Conservation (phyloP, 116 monocot species). For the Papilionanthe hybrid region DNA sequence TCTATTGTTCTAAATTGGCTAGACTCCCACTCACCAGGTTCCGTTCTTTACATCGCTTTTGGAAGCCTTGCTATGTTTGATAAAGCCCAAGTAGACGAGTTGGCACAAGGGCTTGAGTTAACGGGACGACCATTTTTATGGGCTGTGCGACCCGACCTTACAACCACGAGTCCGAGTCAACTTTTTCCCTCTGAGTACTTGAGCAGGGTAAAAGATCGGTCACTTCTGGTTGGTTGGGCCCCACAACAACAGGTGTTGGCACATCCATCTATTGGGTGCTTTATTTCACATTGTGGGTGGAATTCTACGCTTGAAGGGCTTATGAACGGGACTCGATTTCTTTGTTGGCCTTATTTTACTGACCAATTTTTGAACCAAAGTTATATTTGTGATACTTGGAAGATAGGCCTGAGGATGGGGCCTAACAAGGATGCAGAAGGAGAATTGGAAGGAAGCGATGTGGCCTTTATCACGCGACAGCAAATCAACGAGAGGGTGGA, state of each 20-base stretch:
- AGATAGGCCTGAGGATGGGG: constrained; percentile 9
- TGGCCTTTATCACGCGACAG: not conserved
- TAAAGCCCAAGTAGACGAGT: constrained; percentile 10
- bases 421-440: not conserved
- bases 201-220: not conserved
- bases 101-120: constrained; percentile 18
- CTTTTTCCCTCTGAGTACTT: not conserved
- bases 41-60: too few species aligned
- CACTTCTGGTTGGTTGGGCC: constrained; percentile 21
- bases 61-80: not conserved
- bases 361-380: constrained; percentile 27
- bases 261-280: constrained; percentile 29
- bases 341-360: constrained; percentile 25
- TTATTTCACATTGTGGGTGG: constrained; percentile 39
- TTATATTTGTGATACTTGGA: constrained; percentile 31
- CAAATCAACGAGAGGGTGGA: not conserved
- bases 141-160: constrained; percentile 2
- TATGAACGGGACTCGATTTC: constrained; percentile 21
- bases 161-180: too few species aligned
- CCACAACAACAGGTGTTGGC: constrained; percentile 28
- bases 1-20: too few species aligned
- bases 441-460: not conserved
- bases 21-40: too few species aligned
- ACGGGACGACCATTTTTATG: constrained; percentile 11
- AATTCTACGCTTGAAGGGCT: constrained; percentile 36